Evolutionary conservation across 352 stramenopile species (phyloP).

Genomic region (Aphanomyces stellatus): DNA sequence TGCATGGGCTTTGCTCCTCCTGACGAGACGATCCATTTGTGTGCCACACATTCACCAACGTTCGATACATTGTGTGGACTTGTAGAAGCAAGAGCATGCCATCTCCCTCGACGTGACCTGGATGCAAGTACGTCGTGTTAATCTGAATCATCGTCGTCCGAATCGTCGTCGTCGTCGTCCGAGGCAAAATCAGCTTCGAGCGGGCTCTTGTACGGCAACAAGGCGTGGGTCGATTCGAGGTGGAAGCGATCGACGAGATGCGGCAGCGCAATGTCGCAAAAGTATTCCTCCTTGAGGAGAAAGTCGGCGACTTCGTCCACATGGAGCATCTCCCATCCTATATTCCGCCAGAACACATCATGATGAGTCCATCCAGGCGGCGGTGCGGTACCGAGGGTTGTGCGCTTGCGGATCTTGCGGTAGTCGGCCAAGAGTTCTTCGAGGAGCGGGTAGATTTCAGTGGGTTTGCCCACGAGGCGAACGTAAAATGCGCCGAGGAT

Average conservation of each 20-base stretch:
- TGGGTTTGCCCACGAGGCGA: slow-evolving; percentile 86
- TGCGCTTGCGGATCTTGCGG: slow-evolving; percentile 87
- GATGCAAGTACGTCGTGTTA: too few species aligned
- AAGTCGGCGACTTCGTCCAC: slow-evolving; percentile 96
- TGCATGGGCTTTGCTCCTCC: too few species aligned
- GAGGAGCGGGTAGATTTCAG: slow-evolving; percentile 90
- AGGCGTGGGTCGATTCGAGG: slow-evolving; percentile 67
- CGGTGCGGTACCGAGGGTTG: slow-evolving; percentile 45
- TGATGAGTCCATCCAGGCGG: not conserved
- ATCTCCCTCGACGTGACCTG: too few species aligned
- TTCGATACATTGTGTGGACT: too few species aligned
- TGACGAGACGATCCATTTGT: too few species aligned
- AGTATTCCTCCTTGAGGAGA: slow-evolving; percentile 87
- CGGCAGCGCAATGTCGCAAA: slow-evolving; percentile 92
- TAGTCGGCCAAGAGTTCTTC: slow-evolving; percentile 96
- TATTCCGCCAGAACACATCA: not conserved
- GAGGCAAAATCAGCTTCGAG: slow-evolving; percentile 59
- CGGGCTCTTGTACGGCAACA: slow-evolving; percentile 55
- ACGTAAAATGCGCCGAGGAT: slow-evolving; percentile 95
- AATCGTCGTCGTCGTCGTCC: slow-evolving; percentile 21
- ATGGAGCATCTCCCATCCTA: slow-evolving; percentile 88
- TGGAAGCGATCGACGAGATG: slow-evolving; percentile 79
- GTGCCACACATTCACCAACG: too few species aligned
- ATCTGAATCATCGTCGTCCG: slow-evolving; percentile 21
- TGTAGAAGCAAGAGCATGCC: too few species aligned